Evolutionary conservation across 768 basidiomycete species (phyloP).

Genomic region (Macrolepiota fuliginosa): DNA sequence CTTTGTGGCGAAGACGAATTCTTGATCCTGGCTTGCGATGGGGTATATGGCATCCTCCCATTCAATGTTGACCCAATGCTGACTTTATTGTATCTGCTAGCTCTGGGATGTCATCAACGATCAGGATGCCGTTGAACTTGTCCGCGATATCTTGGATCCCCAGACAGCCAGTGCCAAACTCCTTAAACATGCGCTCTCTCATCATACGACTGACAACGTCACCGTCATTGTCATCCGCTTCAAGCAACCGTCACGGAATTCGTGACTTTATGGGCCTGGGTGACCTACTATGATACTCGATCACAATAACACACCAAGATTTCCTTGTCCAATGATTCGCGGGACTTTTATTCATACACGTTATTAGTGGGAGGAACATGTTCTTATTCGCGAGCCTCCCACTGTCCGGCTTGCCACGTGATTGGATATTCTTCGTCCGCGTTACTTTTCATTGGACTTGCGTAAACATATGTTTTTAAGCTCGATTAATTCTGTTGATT

Average conservation of each 20-base stretch:
- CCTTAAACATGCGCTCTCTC: constrained; percentile 79
- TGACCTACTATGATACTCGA: not conserved
- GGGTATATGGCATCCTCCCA: constrained; percentile 54
- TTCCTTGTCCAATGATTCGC: too few species aligned
- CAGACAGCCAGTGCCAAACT: constrained; percentile 76
- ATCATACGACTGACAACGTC: constrained; percentile 94
- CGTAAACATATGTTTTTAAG: too few species aligned
- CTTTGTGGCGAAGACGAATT: constrained; percentile 92
- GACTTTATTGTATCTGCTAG: constrained; percentile 36
- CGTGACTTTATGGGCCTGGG: constrained; percentile 2
- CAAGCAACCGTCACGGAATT: constrained; percentile 34
- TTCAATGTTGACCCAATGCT: constrained; percentile 9
- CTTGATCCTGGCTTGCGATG: constrained; percentile 94
- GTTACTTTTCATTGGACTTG: too few species aligned
- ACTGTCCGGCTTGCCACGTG: too few species aligned
- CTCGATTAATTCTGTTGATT: constrained; percentile 1
- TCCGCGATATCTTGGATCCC: constrained; percentile 69
- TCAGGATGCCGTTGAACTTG: constrained; percentile 85
- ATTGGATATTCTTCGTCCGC: too few species aligned
- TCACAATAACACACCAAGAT: not conserved
- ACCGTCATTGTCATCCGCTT: constrained; percentile 89
- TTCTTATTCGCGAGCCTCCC: too few species aligned
- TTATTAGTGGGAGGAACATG: too few species aligned
- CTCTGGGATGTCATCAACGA: constrained; percentile 96
- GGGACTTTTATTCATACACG: too few species aligned